Evolutionary conservation across 1,284 basidiomycete species (phyloP).

Genomic region (Ustilago xerochloae): DNA sequence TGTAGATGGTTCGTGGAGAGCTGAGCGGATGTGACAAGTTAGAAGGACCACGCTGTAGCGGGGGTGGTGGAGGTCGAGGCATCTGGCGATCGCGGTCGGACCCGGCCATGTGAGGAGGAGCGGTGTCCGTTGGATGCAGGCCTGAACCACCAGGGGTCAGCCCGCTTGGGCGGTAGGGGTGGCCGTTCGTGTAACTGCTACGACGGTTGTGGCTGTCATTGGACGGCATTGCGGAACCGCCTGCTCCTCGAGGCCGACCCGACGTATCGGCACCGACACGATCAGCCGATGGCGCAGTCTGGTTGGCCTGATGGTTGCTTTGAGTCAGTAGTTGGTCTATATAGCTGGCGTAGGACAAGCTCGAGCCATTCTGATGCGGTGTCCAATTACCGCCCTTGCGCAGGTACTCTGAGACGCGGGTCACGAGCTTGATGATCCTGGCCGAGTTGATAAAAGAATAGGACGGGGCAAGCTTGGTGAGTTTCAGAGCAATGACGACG

Average conservation of each 20-base stretch:
- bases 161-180: slow-evolving; percentile 1
- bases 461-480: slow-evolving; percentile 31
- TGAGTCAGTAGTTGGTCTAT: slow-evolving; percentile 25
- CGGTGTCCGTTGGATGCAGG: background rate
- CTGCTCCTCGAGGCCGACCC: background rate
- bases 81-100: slow-evolving; percentile 8
- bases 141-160: background rate
- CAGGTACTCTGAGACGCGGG: slow-evolving; percentile 29
- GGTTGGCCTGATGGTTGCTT: background rate
- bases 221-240: background rate
- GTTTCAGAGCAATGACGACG: slow-evolving; percentile 38
- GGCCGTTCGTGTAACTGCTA: slow-evolving; percentile 1
- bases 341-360: slow-evolving; percentile 36
- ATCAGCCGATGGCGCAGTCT: background rate
- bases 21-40: slow-evolving; percentile 17
- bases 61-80: slow-evolving; percentile 4
- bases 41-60: slow-evolving; percentile 22
- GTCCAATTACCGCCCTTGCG: slow-evolving; percentile 39
- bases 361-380: slow-evolving; percentile 38
- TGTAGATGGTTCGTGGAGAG: slow-evolving; percentile 35
- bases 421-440: slow-evolving; percentile 26
- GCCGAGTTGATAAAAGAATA: slow-evolving; percentile 36
- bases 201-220: background rate
- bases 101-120: background rate
- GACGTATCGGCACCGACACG: background rate